Conservation (phyloP, 2,329 filamentous ascomycete species). For the Ophiocordyceps robertsii region DNA sequence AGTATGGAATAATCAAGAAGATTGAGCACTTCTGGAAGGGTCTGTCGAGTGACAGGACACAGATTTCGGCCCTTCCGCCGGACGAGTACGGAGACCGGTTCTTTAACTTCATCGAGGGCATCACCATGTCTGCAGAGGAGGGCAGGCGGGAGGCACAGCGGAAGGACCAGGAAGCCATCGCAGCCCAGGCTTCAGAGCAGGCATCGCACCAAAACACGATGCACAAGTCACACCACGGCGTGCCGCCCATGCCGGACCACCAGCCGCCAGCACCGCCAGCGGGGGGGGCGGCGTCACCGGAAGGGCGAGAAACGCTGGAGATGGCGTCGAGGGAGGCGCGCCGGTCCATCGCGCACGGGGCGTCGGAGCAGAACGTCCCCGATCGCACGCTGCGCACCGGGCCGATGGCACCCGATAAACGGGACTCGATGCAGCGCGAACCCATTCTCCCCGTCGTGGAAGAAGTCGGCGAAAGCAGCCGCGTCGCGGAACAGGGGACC, state of each 20-base stretch:
- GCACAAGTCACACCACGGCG: constrained; percentile 15
- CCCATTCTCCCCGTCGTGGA: constrained; percentile 68
- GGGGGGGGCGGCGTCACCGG: constrained; percentile 18
- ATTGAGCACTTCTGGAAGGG: constrained; percentile 97
- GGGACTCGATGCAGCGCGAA: constrained; percentile 44
- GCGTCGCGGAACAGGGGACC: constrained; percentile 24
- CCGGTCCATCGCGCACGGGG: constrained; percentile 18
- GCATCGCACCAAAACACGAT: constrained; percentile 24
- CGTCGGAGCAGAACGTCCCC: constrained; percentile 38
- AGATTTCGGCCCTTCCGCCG: constrained; percentile 88
- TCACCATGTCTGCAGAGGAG: constrained; percentile 84
- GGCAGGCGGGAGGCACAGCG: constrained; percentile 51
- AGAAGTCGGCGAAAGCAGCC: constrained; percentile 67
- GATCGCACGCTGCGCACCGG: constrained; percentile 41
- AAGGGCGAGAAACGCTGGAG: constrained; percentile 26
- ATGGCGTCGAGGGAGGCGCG: constrained; percentile 24
- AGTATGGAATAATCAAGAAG: constrained; percentile 93
- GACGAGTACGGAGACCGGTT: constrained; percentile 89
- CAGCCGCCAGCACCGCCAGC: constrained; percentile 26
- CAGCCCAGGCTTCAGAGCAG: constrained; percentile 19
- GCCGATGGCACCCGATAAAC: constrained; percentile 22
- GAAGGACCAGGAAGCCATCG: constrained; percentile 46
- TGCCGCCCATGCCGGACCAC: constrained; percentile 33
- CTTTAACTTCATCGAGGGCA: constrained; percentile 76
- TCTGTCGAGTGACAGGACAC: constrained; percentile 63